Base-by-base conservation (phyloP, 148 eudicot species). In the Fagopyrum esculentum region DNA sequence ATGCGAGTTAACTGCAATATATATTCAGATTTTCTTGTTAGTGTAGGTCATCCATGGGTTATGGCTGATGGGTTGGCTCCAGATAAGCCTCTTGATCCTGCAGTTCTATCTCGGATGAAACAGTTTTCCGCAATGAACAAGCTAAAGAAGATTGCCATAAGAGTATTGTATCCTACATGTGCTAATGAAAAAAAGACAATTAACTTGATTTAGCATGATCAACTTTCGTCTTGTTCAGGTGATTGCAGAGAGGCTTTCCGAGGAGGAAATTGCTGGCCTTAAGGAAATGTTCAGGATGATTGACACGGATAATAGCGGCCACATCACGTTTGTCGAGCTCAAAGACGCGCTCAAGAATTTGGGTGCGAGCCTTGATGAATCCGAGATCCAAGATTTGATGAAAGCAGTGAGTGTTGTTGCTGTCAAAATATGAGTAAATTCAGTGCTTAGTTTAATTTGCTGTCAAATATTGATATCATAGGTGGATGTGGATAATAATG, bases 41-140 rank as follows among this genome's bases (percentile, higher is more conserved):
- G 45, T 72, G 68, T 82, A 95, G 99, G 97, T 78, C 97, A 95
- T 81, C 97, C 99, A 35, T 95, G 99, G 99, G 85, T 95, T 72
- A 87, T 82, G 81, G 81, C 84, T 30, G 90, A 86, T 69, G 96
- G 94, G 12, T 87, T 89, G 75, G 97, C 97, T 60, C 97, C 92
- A 49, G 97, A 92, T 79, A 92, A 89, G 81, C 99, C 97, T 78
- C 93, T 95, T 68, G 96, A 90, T 71, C 85, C 90, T 63, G 92
- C 92, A 29, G 86, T 95, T 50, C 82, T 95, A 72, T 80, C 82
- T 10, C 92, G 94, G 17, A 75, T 92, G 86, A 87, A 85, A 61
- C 96, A 89, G 75, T 92, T 95, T 78, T 89, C 97, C 72, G 92
- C 96, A 56, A 95, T 92, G 96, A 87, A 89, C 81, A 95, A 90